Base-by-base conservation (phyloP, 345 rosid genomes). In the Sisymbrium irio region DNA sequence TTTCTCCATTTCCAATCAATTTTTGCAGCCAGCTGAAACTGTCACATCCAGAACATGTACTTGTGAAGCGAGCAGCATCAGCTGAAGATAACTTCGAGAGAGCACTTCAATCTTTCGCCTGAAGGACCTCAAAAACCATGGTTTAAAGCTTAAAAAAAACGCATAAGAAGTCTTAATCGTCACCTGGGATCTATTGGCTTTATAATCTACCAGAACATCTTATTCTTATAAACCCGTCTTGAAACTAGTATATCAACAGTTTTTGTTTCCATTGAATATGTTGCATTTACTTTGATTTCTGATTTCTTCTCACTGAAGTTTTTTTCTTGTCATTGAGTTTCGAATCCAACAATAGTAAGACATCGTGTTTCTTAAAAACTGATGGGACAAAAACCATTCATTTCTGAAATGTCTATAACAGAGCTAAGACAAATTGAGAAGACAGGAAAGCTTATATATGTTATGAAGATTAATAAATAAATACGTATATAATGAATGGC, bases 21-120 rank as follows among this genome's bases (percentile, higher is more conserved):
- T 79, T 82, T 56, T 86, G 3, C 96, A 93, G 98, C 85, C 98
- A 91, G 76, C 78, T 89, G 89, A 91, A 88, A 74, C 87, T 91
- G 66, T 83, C 91, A n/a, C 85, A 88, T 71, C 91, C 91, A 7
- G 85, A 87, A 33, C 92, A 91, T 57, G 6, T 83, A 18, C 93
- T 93, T 41, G 88, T 89, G 33, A 93, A 80, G 65, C 92, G 89
- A 1, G 71, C 80, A 12, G 37, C 93, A 11, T 75, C 88, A 10
- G 96, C 96, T 0, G 94, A 91, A 78, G 94, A 89, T 55, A 85
- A 65, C 85, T 93, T 93, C 9, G 94, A 88, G 74, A 89, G 97
- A 83, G 98, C 96, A 9, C 62, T 89, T 44, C 97, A 88, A 71
- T 67, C 90, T 0, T 81, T 89, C 67, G 94, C 93, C 69, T 89